Evolutionary conservation across 75 land plant genomes (phyloP), one percentile per base, ranked within the genome.

Genomic region (Picea sitchensis): DNA sequence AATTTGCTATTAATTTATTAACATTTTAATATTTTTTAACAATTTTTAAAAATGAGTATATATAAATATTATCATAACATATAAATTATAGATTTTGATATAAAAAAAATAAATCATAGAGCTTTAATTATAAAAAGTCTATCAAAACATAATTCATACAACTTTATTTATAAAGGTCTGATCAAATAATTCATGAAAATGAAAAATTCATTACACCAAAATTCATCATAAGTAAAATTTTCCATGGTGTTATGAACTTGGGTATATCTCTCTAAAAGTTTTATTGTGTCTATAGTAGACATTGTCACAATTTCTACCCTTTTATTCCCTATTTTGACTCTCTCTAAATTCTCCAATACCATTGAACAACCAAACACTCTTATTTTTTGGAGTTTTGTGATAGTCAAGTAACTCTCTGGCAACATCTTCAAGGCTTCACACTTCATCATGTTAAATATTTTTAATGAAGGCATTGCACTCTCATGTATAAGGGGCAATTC

Each of bases 381-480:
- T 65, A 65, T 32, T 32, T 32, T 36, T 8, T 0, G 14, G 9
- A 65, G 38, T 4, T 2, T 6, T 31, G 32, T 32, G 1, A 65
- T 15, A 65, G 31, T 65, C 1, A 31, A 4, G 9, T 31, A 36
- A 65, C 69, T 36, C 18, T 32, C 18, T 32, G 41, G 69, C 5
- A 65, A 36, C 69, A 65, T 65, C 69, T 65, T 32, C 38, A 65
- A 14, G 17, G 38, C 69, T 5, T 65, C 69, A 65, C 69, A 65
- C 38, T 17, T 5, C 69, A 65, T 65, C 18, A 65, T 65, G 14
- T 18, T 32, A 31, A 65, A 32, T 32, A 17, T 65, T 65, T 32
- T 65, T 14, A 65, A 36, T 14, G 14, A 36, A 14, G 69, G 38
- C 69, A 65, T 32, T 34, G 38, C 41, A 14, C 69, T 18, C 34